Conservation (phyloP, 2,329 filamentous ascomycete species). For the Penicillium sp. region DNA sequence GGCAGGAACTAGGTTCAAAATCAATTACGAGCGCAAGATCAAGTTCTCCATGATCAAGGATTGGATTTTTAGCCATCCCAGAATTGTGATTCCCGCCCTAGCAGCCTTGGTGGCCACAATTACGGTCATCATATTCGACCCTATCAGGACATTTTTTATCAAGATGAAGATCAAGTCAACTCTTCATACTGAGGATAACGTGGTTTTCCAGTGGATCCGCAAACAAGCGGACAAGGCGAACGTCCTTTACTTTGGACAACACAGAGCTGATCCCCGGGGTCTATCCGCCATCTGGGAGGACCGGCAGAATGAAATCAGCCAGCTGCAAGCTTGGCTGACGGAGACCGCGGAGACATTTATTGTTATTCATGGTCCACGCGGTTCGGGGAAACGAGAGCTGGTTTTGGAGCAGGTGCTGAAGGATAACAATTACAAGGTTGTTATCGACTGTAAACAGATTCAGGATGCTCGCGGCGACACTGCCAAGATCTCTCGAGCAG, state of each 20-base stretch:
- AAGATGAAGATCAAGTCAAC: constrained; percentile 79
- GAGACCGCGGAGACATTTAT: constrained; percentile 91
- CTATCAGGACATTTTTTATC: constrained; percentile 90
- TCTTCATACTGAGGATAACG: constrained; percentile 71
- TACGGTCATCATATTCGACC: constrained; percentile 88
- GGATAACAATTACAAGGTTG: constrained; percentile 70
- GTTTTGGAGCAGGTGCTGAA: constrained; percentile 81
- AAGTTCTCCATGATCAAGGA: constrained; percentile 79
- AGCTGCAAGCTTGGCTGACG: constrained; percentile 79
- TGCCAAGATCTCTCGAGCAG: constrained; percentile 77
- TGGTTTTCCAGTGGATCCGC: constrained; percentile 76
- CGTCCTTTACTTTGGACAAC: constrained; percentile 41
- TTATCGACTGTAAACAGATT: constrained; percentile 91
- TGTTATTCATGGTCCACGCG: constrained; percentile 86
- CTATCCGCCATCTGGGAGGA: constrained; percentile 85
- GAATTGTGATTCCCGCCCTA: constrained; percentile 79
- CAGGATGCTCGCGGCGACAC: constrained; percentile 87
- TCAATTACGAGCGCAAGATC: constrained; percentile 78
- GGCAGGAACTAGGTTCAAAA: constrained; percentile 70
- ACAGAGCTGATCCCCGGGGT: constrained; percentile 62
- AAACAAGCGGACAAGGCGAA: constrained; percentile 55
- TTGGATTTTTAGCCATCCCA: constrained; percentile 81
- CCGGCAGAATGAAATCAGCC: constrained; percentile 74
- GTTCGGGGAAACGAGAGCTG: constrained; percentile 85
- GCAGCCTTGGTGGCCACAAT: constrained; percentile 78